Base-by-base conservation (phyloP, 352 stramenopile genomes). In the Pythium dissotocum region DNA sequence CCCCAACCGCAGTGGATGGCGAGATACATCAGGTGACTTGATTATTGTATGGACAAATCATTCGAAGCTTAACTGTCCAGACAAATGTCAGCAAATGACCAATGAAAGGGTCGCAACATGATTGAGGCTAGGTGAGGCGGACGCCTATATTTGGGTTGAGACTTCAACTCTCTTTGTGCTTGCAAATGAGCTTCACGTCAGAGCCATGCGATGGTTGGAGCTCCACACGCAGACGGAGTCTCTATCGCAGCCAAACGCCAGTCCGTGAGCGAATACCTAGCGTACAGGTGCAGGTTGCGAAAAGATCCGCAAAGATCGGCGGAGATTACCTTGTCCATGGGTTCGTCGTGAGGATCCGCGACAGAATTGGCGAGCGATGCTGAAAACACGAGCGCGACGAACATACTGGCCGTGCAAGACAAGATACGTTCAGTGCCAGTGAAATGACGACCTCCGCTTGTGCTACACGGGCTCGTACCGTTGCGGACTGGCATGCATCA, bases 311-410 rank as follows among this genome's bases (percentile, higher is more conserved):
- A 18, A 54, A 54, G 46, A 24, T 18, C 24, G 21, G 46, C 35
- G 24, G 2, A 58, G 52, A 13, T 12, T 21, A 71, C 65, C 58
- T 66, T 62, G 38, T 66, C 42, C 13, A 40, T 28, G 32, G 4
- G 18, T 61, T 7, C 5, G 21, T 44, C 24, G 2, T 32, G 18
- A 4, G 32, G 18, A 51, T 62, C 51, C 33, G 38, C 46, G 28
- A 51, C 61, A 4, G 52, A 38, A 49, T 73, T 73, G 16, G 38
- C 32, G 28, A 67, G 54, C 7, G 68, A 74, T 0, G 68, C 68
- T 9, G 68, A 59, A 40, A 74, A 74, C 4, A 74, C 68, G 2
- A 74, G 36, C n/a, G 68, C 62, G n/a, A 70, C 68, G 44, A 74
- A 74, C 14, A 48, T 12, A 6, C 68, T 74, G 32, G 12, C 21